phyloP scores from a whole-genome alignment of 2,329 filamentous ascomycete species.

The Aspergillus carbonarius region DNA sequence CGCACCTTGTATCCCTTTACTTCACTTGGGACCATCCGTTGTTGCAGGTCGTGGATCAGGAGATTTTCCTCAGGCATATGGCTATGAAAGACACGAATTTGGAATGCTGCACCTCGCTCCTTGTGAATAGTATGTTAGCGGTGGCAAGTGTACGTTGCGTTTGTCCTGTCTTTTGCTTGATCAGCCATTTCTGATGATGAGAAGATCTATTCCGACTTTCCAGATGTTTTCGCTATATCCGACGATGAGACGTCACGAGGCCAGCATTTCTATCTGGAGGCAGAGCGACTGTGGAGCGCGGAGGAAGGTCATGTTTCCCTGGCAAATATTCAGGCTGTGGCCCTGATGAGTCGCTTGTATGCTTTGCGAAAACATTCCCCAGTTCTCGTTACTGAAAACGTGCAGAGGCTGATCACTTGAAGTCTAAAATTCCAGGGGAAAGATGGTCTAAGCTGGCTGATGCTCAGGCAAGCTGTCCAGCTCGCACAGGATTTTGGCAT shows the following conservation, averaged over 20 bases:
- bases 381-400: not conserved
- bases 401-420: slow-evolving; percentile 16
- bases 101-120: slow-evolving; percentile 75
- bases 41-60: slow-evolving; percentile 74
- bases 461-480: slow-evolving; percentile 33
- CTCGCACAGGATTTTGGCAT: slow-evolving; percentile 34
- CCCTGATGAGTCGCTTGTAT: slow-evolving; percentile 35
- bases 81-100: slow-evolving; percentile 45
- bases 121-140: slow-evolving; percentile 86
- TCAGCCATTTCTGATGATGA: slow-evolving; percentile 10
- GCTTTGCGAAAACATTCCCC: slow-evolving; percentile 8
- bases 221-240: slow-evolving; percentile 28
- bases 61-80: slow-evolving; percentile 64
- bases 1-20: slow-evolving; percentile 86
- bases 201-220: slow-evolving; percentile 39
- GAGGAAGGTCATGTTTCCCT: slow-evolving; percentile 35
- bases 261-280: slow-evolving; percentile 36
- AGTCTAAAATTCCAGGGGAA: slow-evolving; percentile 33
- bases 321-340: slow-evolving; percentile 37
- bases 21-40: slow-evolving; percentile 94
- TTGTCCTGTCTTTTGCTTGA: not conserved
- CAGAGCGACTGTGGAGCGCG: slow-evolving; percentile 36
- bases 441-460: slow-evolving; percentile 27
- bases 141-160: slow-evolving; percentile 35
- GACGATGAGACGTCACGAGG: slow-evolving; percentile 33